Evolutionary conservation across 345 rosid species (phyloP).

Genomic region (Rubroshorea leprosula): DNA sequence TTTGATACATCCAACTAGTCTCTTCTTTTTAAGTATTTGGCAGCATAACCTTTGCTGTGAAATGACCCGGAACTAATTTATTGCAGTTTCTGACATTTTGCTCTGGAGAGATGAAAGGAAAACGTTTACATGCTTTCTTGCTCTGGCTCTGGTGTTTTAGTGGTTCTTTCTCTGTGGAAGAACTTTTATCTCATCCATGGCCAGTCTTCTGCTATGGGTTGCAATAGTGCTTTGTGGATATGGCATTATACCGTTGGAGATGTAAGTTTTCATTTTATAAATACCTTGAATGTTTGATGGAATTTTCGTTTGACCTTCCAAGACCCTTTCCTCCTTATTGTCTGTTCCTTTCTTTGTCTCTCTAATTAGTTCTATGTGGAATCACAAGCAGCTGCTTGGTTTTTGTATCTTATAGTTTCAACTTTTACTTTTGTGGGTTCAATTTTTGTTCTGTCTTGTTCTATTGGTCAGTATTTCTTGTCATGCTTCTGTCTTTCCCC

Average conservation of each 20-base stretch:
- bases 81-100: constrained; percentile 78
- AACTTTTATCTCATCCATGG: constrained; percentile 62
- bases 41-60: constrained; percentile 3
- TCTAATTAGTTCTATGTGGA: no score
- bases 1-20: neutral
- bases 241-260: constrained; percentile 42
- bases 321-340: neutral
- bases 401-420: no score
- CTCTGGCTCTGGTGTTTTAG: constrained; percentile 46
- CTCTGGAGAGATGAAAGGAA: constrained; percentile 93
- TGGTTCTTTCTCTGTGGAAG: constrained; percentile 80
- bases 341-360: neutral
- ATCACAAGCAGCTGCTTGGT: no score
- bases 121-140: constrained; percentile 57
- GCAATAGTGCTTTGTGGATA: constrained; percentile 47
- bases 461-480: no score
- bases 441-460: neutral
- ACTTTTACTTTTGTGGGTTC: neutral
- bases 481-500: no score
- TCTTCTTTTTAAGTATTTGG: neutral
- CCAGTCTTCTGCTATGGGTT: constrained; percentile 9
- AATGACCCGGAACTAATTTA: constrained; percentile 19
- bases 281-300: neutral
- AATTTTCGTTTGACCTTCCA: neutral
- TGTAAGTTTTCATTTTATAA: constrained; percentile 42